Conservation (phyloP, 352 stramenopile species). For the Globisporangium barbulae region DNA sequence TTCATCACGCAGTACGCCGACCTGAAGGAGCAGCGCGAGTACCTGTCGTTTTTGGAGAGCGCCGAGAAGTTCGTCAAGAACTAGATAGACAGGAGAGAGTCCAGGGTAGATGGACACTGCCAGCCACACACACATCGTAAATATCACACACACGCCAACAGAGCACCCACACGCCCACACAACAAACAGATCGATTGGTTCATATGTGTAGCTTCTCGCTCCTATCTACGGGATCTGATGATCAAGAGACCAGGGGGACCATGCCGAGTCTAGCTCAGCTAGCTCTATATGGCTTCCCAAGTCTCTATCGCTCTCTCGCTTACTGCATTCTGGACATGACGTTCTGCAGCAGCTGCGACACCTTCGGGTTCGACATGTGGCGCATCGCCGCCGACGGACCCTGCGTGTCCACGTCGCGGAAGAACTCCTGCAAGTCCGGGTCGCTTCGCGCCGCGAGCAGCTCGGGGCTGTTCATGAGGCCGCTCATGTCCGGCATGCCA, state of each 20-base stretch:
- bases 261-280: not conserved
- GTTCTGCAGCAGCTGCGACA: slow-evolving; percentile 75
- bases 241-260: not conserved
- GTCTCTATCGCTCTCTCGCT: not conserved
- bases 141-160: slow-evolving; percentile 12
- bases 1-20: slow-evolving; percentile 85
- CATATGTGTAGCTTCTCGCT: slow-evolving; percentile 7
- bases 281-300: not conserved
- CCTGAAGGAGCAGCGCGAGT: slow-evolving; percentile 86
- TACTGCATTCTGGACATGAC: slow-evolving; percentile 64
- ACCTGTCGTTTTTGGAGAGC: slow-evolving; percentile 74
- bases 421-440: slow-evolving; percentile 75
- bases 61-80: slow-evolving; percentile 69
- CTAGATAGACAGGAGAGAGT: slow-evolving; percentile 25
- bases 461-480: slow-evolving; percentile 74
- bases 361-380: slow-evolving; percentile 87
- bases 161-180: slow-evolving; percentile 2
- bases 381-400: slow-evolving; percentile 78
- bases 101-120: not conserved
- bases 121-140: slow-evolving; percentile 2
- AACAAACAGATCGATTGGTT: slow-evolving; percentile 1
- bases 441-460: slow-evolving; percentile 65
- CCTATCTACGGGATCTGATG: slow-evolving; percentile 4
- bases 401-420: slow-evolving; percentile 73
- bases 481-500: slow-evolving; percentile 69